Base-by-base conservation (phyloP, 176 grass and related monocot species). In the Lolium rigidum region DNA sequence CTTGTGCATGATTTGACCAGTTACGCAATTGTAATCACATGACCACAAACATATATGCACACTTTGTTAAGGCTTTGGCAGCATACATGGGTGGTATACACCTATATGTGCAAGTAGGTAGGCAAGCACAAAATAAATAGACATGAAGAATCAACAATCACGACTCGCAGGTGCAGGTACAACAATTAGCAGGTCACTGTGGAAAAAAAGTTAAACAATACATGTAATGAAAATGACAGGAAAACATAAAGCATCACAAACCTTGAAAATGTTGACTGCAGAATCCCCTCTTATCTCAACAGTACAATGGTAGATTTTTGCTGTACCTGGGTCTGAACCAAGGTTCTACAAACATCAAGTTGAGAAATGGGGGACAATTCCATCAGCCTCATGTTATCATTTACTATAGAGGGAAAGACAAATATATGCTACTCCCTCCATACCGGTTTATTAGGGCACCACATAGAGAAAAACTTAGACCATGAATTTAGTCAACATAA, bases 271-370 rank as follows among this genome's bases (percentile, higher is more conserved):
- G 18, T 6, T 55, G 20, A 77, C 43, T 43, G 61, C 47, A 25
- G 13, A 22, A 28, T 87, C 43, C 80, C 80, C 82, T 39, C 50
- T 69, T 80, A 91, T 78, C 86, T 91, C 92, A 20, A 97, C 80
- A 84, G 60, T 85, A 80, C 92, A 97, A 39, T 93, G 85, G 60
- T 91, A 97, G 6, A 93, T 62, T 77, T 80, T 82, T 70, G 89
- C 78, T 77, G 74, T 91, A 17, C 37, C 47, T 31, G 86, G 77
- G 25, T 94, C 86, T 79, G 81, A 94, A 86, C 93, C 88, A 70
- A 91, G 69, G 81, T 80, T 85, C 92, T 97, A 85, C 86, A 57
- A 76, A 52, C 51, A 80, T 75, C 43, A 88, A 48, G 28, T 68
- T n/a, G 55, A 88, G 56, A 46, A 44, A 72, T 12, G 22, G 51